Base-by-base conservation (phyloP, 352 stramenopile genomes). In the Phytopythium aichiense region DNA sequence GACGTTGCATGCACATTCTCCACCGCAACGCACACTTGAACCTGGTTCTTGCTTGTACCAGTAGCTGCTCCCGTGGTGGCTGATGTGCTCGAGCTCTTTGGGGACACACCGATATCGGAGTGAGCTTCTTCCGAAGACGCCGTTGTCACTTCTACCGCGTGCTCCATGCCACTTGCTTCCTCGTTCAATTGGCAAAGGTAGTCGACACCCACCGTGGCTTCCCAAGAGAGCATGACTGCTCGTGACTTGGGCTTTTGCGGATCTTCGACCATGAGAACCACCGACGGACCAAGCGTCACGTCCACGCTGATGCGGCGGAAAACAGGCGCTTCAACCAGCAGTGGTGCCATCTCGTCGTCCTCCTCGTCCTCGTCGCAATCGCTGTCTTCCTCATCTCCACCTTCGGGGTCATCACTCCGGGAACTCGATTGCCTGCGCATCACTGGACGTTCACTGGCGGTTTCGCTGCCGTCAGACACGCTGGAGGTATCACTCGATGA, bases 181-280 rank as follows among this genome's bases (percentile, higher is more conserved):
- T 73, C 65, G 53, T 81, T 79, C 37, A 73, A 69, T 56, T 81
- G 74, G 28, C 61, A 72, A 0, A 93, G 57, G 58, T 88, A 87
- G 33, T 91, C 85, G 0, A 92, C 58, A 20, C 70, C 78, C 20
- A 94, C 54, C 8, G 64, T 74, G 2, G 82, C 74, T 60, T 93
- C 81, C 86, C 86, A 95, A 12, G 84, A 92, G n/a, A 95, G 69
- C 72, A 89, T 85, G 38, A 95, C 69, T 5, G 85, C 81, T 31
- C 86, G 81, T 23, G 86, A 95, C 40, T 85, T 77, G 0, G 74
- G 65, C 38, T 87, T 90, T 38, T 76, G 73, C 22, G 77, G 81
- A 38, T 95, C 76, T 65, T 95, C 86, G 0, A 93, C 84, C 11
- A 95, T 71, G 23, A 93, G 54, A 25, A 95, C 48, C 9, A 85